phyloP scores from a whole-genome alignment of 1,284 basidiomycete species.

The Rhodotorula sp. region DNA sequence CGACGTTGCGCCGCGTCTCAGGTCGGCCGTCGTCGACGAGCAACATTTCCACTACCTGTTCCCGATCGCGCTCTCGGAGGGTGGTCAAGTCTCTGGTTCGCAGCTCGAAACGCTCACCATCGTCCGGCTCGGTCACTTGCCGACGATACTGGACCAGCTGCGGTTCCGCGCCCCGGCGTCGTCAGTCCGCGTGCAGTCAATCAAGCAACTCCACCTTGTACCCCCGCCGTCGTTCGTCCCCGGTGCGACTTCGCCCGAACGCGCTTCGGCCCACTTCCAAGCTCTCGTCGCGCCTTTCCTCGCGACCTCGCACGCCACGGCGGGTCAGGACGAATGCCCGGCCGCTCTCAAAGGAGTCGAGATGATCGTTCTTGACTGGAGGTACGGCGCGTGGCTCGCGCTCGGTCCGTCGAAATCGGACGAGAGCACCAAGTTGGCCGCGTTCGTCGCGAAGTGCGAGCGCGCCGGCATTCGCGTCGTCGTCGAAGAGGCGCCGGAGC shows the following conservation, averaged over 20 bases:
- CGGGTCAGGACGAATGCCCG: neutral
- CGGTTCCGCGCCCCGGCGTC: neutral
- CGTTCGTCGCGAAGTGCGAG: neutral
- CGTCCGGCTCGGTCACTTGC: conserved; percentile 16
- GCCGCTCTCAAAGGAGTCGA: neutral
- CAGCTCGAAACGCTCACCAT: conserved; percentile 1
- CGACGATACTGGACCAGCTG: conserved; percentile 9
- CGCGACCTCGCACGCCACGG: neutral
- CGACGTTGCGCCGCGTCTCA: neutral
- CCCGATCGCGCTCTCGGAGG: conserved; percentile 8
- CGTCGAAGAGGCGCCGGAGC: neutral
- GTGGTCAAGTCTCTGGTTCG: neutral
- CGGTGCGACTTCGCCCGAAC: conserved; percentile 15
- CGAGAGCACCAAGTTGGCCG: neutral
- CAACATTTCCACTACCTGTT: conserved; percentile 25
- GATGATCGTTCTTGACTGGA: conserved; percentile 14
- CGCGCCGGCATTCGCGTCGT: neutral
- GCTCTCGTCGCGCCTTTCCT: conserved; percentile 21
- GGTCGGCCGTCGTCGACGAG: conserved; percentile 11
- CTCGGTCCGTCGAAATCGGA: neutral
- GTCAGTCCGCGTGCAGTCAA: neutral
- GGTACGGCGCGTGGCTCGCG: conserved; percentile 20
- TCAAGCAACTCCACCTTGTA: conserved; percentile 9
- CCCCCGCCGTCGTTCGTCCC: conserved; percentile 21
- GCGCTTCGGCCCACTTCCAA: conserved; percentile 17